Evolutionary conservation across 2,329 filamentous ascomycete genomes (phyloP), one percentile per base, ranked within the genome.

Genomic region (Fusarium veterinarium): DNA sequence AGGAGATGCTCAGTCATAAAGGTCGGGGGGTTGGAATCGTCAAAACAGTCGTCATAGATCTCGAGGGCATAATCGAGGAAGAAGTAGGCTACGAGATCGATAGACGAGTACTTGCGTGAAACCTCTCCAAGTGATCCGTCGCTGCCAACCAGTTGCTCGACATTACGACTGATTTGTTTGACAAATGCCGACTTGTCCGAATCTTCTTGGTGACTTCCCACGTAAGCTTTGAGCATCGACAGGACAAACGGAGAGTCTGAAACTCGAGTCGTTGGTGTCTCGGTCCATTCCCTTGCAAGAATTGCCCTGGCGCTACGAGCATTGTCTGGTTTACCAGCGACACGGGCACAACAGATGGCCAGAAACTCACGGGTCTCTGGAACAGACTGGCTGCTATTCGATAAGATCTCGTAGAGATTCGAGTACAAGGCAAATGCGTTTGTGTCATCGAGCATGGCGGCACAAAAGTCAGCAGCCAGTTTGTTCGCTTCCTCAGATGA

Each of bases 381-480:
- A 30, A 40, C 31, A 30, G 67, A 46, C 16, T 53, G 56, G 19
- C 44, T 17, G 13, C 40, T 49, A 3, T 38, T 51, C n/a, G 51
- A 20, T 19, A 76, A 37, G 20, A 23, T n/a, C 8, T 37, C 42
- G 35, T 70, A 60, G n/a, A 78, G 73, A 10, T 56, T 30, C 7
- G 35, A 40, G 53, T 76, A 77, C 12, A 78, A 62, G 14, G n/a
- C 5, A 28, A 70, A 75, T 33, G 77, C 73, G 44, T 75, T 77
- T 42, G 71, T 44, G n/a, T 77, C 75, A 45, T 78, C 77, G 10
- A 65, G 67, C 71, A 77, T 75, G 44, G 73, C 69, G 31, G 69
- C 69, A 31, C 67, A 75, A 48, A 78, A 78, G 63, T 78, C 77
- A 38, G 76, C 76, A 30, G 73, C 69, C 41, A 77, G 73, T 60